These are phyloP conservation scores for Trematosphaeria pertusa DNA, from an alignment of 2,329 filamentous ascomycete genomes.

Conservation along the genomic window DNA sequence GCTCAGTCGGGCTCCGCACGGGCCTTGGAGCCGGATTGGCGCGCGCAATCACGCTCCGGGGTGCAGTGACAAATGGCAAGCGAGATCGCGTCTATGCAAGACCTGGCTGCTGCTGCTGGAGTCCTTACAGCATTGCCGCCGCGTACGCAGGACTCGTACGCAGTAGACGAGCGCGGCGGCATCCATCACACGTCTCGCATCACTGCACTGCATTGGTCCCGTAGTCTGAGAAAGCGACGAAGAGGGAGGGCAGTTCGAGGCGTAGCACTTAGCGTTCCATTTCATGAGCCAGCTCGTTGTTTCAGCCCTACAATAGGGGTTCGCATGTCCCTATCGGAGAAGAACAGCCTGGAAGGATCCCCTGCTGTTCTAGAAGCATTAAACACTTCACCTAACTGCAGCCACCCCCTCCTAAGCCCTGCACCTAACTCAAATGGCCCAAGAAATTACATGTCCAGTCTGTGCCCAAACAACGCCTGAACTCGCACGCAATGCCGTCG, in stretches of 20 bases:
- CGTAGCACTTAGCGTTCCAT: too few relatives aligned
- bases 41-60: neutral
- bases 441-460: conserved; percentile 7
- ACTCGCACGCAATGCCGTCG: conserved; percentile 9
- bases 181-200: too few relatives aligned
- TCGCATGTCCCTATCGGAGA: conserved; percentile 9
- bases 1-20: conserved; percentile 9
- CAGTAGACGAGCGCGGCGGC: too few relatives aligned
- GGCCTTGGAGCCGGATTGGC: conserved; percentile 5
- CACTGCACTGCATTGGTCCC: too few relatives aligned
- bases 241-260: too few relatives aligned
- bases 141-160: too few relatives aligned
- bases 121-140: too few relatives aligned
- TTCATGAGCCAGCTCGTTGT: conserved; percentile 19
- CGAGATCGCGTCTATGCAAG: conserved; percentile 2
- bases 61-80: conserved; percentile 1
- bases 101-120: too few relatives aligned
- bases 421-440: neutral
- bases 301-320: conserved; percentile 27
- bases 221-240: too few relatives aligned
- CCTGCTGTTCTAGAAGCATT: conserved; percentile 29
- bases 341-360: conserved; percentile 19
- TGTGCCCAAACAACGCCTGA: conserved; percentile 11
- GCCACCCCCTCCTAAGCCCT: conserved; percentile 7
- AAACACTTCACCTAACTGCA: conserved; percentile 14